These are phyloP conservation scores for Lolium multiflorum DNA, from an alignment of 176 grass and related monocot genomes.

Conservation along the genomic window DNA sequence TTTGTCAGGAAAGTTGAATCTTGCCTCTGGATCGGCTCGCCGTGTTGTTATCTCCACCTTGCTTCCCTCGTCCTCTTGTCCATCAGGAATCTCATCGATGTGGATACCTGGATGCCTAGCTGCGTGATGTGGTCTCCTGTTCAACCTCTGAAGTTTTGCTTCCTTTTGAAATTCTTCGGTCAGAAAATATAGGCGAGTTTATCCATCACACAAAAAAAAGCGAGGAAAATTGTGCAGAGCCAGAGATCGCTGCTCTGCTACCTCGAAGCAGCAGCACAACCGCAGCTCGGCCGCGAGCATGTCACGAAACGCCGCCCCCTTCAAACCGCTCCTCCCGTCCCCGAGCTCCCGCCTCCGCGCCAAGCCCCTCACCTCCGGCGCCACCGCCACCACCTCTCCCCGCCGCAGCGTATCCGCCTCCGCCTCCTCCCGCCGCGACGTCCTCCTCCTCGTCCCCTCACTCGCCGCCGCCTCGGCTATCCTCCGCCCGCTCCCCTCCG, in stretches of 20 bases:
- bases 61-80: neutral
- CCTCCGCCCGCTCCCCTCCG: conserved; percentile 38
- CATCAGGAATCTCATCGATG: neutral
- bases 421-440: conserved; percentile 56
- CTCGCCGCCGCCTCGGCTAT: conserved; percentile 57
- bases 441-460: conserved; percentile 69
- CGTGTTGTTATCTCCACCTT: neutral
- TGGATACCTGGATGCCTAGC: conserved; percentile 11
- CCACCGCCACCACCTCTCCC: conserved; percentile 3
- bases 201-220: neutral
- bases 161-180: neutral
- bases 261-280: neutral
- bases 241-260: neutral
- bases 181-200: neutral
- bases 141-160: neutral
- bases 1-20: neutral
- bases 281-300: conserved; percentile 12
- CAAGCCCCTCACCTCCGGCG: conserved; percentile 10
- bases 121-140: neutral
- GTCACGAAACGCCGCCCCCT: conserved; percentile 35
- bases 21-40: neutral
- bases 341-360: conserved; percentile 37
- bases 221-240: neutral
- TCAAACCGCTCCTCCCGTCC: conserved; percentile 42
- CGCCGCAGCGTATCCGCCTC: conserved; percentile 34